Evolutionary conservation across 2,329 filamentous ascomycete genomes (phyloP), one percentile per base, ranked within the genome.

Genomic region (Bertia moriformis): DNA sequence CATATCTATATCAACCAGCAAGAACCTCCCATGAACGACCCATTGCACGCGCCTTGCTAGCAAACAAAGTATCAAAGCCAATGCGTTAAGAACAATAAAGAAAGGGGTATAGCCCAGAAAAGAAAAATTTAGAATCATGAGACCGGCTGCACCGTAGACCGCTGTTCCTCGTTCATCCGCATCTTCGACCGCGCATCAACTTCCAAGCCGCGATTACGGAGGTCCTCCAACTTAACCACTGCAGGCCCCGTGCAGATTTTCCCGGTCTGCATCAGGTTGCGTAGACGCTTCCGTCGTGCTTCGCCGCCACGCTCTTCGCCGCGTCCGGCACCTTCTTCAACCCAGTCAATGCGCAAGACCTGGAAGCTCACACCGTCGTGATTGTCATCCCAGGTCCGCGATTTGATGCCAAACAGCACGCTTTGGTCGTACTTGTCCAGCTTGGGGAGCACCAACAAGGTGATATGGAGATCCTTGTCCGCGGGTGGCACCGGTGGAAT

Each of bases 351-450:
- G 39, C 77, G 75, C 44, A 78, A 68, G 37, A 98, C 73, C 69
- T 83, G 86, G 59, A 84, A 96, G 54, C 87, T 94, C 56, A 94
- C 73, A 2, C 88, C 88, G 48, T 93, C 87, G 51, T 95, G 57
- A 18, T 62, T 67, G 18, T 69, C 72, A 4, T 76, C 81, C 67
- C 87, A 95, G 43, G 81, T 75, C 19, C 87, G 76, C 46, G 84
- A 93, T 47, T 77, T 78, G 41, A 98, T 73, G 3, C 89, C 89
- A 50, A 83, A 86, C 33, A 85, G 72, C 1, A 81, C 81, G 0
- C 76, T 81, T 4, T 78, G 74, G 1, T 73, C 66, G 53, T 96
- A 98, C 43, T 75, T 76, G 45, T 85, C 70, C 3, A 98, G 63
- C 1, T 74, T 68, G 0, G 89, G 91, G 1, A 96, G 67, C 12